Evolutionary conservation across 345 rosid species (phyloP).

Genomic region (Odontarrhena argentea): DNA sequence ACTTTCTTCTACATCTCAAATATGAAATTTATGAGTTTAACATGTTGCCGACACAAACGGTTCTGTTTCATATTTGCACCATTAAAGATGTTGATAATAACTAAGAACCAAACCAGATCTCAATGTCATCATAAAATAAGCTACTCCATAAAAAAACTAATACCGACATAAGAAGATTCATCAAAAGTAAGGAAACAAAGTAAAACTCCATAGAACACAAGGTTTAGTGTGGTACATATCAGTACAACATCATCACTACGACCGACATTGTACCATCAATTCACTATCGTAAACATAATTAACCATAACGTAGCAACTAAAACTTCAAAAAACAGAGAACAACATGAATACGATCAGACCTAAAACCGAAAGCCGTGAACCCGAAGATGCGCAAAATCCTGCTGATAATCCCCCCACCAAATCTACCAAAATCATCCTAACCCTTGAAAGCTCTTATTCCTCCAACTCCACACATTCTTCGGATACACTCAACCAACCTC

Average conservation of each 20-base stretch:
- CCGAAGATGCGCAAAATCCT: constrained; percentile 17
- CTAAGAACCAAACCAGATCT: constrained; percentile 20
- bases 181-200: background rate
- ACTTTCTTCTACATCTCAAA: background rate
- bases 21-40: background rate
- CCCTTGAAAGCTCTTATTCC: constrained; percentile 40
- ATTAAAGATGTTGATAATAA: constrained; percentile 6
- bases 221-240: constrained; percentile 33
- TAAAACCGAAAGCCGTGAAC: background rate
- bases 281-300: constrained; percentile 27
- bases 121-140: constrained; percentile 16
- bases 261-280: constrained; percentile 22
- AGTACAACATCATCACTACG: constrained; percentile 20
- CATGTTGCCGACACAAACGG: background rate
- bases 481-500: constrained; percentile 15
- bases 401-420: constrained; percentile 11
- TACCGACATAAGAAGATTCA: constrained; percentile 18
- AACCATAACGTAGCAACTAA: constrained; percentile 22
- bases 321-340: constrained; percentile 21
- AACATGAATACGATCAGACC: constrained; percentile 20
- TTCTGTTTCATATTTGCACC: constrained; percentile 16
- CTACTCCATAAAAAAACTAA: constrained; percentile 18
- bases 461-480: constrained; percentile 24
- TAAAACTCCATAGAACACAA: constrained; percentile 26
- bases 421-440: constrained; percentile 35